These are phyloP conservation scores for Gamarada debralockiae DNA, from an alignment of 495 filamentous ascomycete species.

Conservation along the genomic window DNA sequence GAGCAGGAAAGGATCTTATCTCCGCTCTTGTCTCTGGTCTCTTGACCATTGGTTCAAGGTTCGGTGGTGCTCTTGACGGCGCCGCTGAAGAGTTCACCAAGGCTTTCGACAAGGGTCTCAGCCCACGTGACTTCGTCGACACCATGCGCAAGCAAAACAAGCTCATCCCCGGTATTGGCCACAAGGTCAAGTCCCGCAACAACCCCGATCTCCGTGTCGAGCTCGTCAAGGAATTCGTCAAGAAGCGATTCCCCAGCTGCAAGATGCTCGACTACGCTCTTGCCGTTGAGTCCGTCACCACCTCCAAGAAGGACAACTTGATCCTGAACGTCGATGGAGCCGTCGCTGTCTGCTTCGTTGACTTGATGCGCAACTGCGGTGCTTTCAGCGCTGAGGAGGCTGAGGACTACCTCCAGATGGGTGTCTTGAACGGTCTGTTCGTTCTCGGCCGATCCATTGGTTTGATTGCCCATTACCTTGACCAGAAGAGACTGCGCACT, in stretches of 20 bases:
- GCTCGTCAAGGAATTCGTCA: slow-evolving; percentile 97
- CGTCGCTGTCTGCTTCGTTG: slow-evolving; percentile 97
- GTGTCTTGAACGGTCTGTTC: slow-evolving; percentile 98
- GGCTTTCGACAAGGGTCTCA: slow-evolving; percentile 96
- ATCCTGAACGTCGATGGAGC: slow-evolving; percentile 99
- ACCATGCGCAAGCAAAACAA: slow-evolving; percentile 99
- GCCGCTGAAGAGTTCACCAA: slow-evolving; percentile 98
- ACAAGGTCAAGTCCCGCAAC: slow-evolving; percentile 98
- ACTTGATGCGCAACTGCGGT: slow-evolving; percentile 95
- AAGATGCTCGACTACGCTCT: slow-evolving; percentile 98
- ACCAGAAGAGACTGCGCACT: slow-evolving; percentile 97
- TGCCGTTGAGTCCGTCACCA: slow-evolving; percentile 96
- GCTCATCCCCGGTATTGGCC: slow-evolving; percentile 98
- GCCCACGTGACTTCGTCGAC: slow-evolving; percentile 98
- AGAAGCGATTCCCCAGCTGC: slow-evolving; percentile 93
- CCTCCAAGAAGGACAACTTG: slow-evolving; percentile 99
- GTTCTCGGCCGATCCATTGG: slow-evolving; percentile 93
- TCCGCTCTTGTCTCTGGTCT: slow-evolving; percentile 92
- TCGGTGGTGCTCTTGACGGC: slow-evolving; percentile 97
- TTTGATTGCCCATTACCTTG: slow-evolving; percentile 98
- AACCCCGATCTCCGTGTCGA: slow-evolving; percentile 99
- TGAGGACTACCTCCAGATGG: slow-evolving; percentile 85
- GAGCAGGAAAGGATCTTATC: slow-evolving; percentile 98
- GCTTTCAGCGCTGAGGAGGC: slow-evolving; percentile 84
- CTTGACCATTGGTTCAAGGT: slow-evolving; percentile 94